phyloP scores from a whole-genome alignment of 2,329 filamentous ascomycete species.

The Exophiala oligosperma region DNA sequence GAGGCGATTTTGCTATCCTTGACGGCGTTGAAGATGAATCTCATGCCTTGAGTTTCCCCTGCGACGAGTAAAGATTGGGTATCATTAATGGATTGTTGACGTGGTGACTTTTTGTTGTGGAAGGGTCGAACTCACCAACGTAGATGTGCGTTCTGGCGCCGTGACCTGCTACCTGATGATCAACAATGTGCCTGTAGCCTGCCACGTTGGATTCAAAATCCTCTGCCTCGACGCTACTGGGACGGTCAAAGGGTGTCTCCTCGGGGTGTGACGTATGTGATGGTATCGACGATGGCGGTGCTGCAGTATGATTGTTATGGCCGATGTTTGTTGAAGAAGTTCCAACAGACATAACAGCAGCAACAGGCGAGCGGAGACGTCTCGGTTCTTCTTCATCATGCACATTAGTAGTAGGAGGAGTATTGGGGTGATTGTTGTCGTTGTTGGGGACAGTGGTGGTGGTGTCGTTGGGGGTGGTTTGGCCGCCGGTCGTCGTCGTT shows the following conservation, averaged over 20 bases:
- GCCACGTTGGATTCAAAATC: not conserved
- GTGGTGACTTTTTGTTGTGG: not conserved
- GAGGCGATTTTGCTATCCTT: conserved; percentile 16
- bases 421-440: no score
- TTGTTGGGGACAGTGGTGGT: not conserved
- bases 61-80: not conserved
- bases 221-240: not conserved
- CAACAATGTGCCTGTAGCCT: not conserved
- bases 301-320: no score
- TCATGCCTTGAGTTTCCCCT: not conserved
- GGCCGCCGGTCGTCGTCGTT: conserved; percentile 7
- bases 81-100: no score
- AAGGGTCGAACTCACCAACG: not conserved
- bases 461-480: not conserved
- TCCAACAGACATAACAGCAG: no score
- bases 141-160: not conserved
- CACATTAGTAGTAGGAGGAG: no score
- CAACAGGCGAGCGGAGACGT: no score
- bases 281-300: not conserved
- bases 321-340: no score
- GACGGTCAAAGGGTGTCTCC: not conserved
- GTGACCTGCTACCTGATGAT: not conserved
- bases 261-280: conserved; percentile 5
- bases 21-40: conserved; percentile 25
- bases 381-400: no score